A percentile compares a stretch with the other conserved stretches of the same genome.
Conservation (phyloP, 345 rosid species). For the Trapa bicornis region DNA sequence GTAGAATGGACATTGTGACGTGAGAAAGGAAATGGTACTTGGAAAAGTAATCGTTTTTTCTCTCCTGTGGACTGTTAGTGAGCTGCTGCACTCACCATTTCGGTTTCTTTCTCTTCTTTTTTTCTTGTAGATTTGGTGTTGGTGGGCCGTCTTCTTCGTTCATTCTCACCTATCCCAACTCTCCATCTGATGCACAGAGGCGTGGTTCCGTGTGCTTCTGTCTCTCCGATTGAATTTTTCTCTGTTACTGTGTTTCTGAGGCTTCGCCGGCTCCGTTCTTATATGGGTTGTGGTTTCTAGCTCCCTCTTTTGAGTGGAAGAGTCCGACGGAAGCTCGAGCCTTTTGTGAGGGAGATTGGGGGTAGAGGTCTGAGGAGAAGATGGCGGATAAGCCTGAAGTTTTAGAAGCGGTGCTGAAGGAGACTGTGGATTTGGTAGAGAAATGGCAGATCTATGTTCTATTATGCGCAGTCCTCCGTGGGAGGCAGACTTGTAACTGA, state of each 20-base stretch:
- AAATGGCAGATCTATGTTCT: slow-evolving; percentile 32
- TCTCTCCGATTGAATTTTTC: slow-evolving; percentile 2
- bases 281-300: slow-evolving; percentile 2
- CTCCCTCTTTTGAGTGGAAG: not conserved
- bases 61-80: not conserved
- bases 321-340: not conserved
- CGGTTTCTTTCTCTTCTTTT: slow-evolving; percentile 3
- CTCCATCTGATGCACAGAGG: slow-evolving; percentile 4
- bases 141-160: slow-evolving; percentile 20
- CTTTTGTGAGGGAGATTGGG: slow-evolving; percentile 7
- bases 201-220: not conserved
- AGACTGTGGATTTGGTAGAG: slow-evolving; percentile 94
- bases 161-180: slow-evolving; percentile 11
- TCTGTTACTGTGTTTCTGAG: not conserved
- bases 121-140: slow-evolving; percentile 23
- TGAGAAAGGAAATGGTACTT: not conserved
- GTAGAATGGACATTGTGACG: not conserved
- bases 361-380: slow-evolving; percentile 6
- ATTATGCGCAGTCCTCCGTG: slow-evolving; percentile 14
- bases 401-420: slow-evolving; percentile 88
- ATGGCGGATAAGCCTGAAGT: slow-evolving; percentile 73
- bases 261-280: not conserved
- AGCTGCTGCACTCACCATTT: not conserved
- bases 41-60: not conserved
- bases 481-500: slow-evolving; percentile 8